These are phyloP conservation scores for Paxillus rubicundulus DNA, from an alignment of 768 basidiomycete genomes.

Conservation along the genomic window DNA sequence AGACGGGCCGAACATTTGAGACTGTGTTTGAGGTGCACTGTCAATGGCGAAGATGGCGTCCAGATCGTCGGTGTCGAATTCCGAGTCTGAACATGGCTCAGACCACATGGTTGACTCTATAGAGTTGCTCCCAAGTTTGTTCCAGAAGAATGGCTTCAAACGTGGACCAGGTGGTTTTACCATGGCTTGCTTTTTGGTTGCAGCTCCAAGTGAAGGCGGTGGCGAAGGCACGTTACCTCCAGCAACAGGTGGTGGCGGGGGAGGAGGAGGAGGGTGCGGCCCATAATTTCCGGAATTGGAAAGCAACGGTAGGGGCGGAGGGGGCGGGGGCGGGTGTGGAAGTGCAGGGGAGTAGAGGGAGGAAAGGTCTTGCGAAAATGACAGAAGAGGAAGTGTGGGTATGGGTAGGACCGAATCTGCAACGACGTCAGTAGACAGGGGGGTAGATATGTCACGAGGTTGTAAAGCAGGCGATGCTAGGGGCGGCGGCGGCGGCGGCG, in stretches of 20 bases:
- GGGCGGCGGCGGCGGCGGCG: slow-evolving; percentile 36
- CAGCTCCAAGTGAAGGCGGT: slow-evolving; percentile 26
- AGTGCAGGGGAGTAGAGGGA: slow-evolving; percentile 11
- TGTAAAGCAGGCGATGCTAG: slow-evolving; percentile 34
- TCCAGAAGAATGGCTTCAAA: slow-evolving; percentile 90
- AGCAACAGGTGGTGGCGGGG: slow-evolving; percentile 39
- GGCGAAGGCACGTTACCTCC: slow-evolving; percentile 19
- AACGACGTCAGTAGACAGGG: no score
- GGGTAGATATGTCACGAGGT: no score
- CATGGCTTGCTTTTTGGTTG: slow-evolving; percentile 33
- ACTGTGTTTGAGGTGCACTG: slow-evolving; percentile 39
- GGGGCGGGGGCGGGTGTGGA: slow-evolving; percentile 34
- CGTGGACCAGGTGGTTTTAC: slow-evolving; percentile 45
- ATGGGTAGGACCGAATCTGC: background rate
- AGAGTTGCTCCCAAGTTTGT: slow-evolving; percentile 55
- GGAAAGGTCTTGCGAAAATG: slow-evolving; percentile 6
- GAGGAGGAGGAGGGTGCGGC: slow-evolving; percentile 35
- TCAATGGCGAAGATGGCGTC: slow-evolving; percentile 71
- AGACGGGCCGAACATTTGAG: slow-evolving; percentile 37
- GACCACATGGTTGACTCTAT: slow-evolving; percentile 66
- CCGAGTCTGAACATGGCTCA: slow-evolving; percentile 42
- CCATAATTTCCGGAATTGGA: slow-evolving; percentile 15
- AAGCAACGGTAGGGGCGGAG: slow-evolving; percentile 27
- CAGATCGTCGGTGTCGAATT: slow-evolving; percentile 67
- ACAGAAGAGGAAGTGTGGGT: slow-evolving; percentile 26